Evolutionary conservation across 2,329 filamentous ascomycete genomes (phyloP), one percentile per base, ranked within the genome.

Genomic region (Daldinia sp.): DNA sequence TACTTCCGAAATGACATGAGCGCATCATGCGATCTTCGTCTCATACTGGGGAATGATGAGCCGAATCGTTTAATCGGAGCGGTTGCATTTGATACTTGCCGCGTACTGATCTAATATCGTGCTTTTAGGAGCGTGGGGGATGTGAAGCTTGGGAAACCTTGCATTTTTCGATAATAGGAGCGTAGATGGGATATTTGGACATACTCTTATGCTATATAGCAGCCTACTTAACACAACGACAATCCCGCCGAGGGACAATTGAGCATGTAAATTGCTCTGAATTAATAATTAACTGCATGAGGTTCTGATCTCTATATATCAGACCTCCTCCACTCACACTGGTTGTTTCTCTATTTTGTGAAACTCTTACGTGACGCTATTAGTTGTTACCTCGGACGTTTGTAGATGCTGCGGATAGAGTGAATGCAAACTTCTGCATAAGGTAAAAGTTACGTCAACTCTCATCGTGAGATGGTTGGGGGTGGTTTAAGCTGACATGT

Each of bases 231-330:
- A 67, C 55, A 60, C 56, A 55, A 60, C 28, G 53, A 57, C 23
- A 64, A 64, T 66, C 67, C 66, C 61, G 28, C 44, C 59, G 37
- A 54, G 62, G 64, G 42, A 61, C 20, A 15, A 28, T 46, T 30
- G 60, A 64, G 51, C 30, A 56, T 23, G 33, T 23, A 2, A 23
- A 26, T 13, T 39, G 57, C 66, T 67, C 60, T 51, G 1, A 58
- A 62, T 28, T 71, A 71, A 69, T 71, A 71, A 71, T 71, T 64
- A 66, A 61, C 60, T 55, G 42, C 15, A 64, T 60, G 60, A 67
- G 60, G 60, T 6, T 30, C 55, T 26, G 51, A 54, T 54, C 30
- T 37, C 18, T 10, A 9, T 23, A 23, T 54, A 54, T 54, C 10
- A 26, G 51, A 30, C 30, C 18, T 54, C 20, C 18, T 37, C 13